phyloP scores from a whole-genome alignment of 805 yeast species.

The Candida awuae region DNA sequence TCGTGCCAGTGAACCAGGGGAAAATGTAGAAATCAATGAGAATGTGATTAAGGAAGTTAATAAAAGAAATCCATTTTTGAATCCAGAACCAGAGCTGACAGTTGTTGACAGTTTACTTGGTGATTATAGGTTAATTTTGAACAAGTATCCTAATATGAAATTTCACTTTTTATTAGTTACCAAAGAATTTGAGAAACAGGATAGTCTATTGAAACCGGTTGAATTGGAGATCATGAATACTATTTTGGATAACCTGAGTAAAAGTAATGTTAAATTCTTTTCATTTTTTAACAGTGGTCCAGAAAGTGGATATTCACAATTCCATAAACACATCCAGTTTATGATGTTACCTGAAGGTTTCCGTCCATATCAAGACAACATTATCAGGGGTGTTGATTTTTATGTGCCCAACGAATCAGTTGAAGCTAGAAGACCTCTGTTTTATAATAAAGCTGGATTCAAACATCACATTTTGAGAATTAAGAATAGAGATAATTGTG shows the following conservation, averaged over 20 bases:
- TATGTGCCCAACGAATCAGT: slow-evolving; percentile 43
- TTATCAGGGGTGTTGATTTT: slow-evolving; percentile 37
- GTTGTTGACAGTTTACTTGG: slow-evolving; percentile 45
- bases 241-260: slow-evolving; percentile 44
- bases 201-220: slow-evolving; percentile 57
- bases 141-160: slow-evolving; percentile 79
- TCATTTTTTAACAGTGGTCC: slow-evolving; percentile 88
- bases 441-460: slow-evolving; percentile 55
- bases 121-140: slow-evolving; percentile 58
- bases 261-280: slow-evolving; percentile 39
- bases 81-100: slow-evolving; percentile 70
- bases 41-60: slow-evolving; percentile 27
- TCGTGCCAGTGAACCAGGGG: slow-evolving; percentile 28
- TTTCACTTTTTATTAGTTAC: slow-evolving; percentile 78
- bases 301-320: slow-evolving; percentile 88
- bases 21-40: slow-evolving; percentile 29
- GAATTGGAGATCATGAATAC: slow-evolving; percentile 58
- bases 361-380: slow-evolving; percentile 47
- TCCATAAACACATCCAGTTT: slow-evolving; percentile 88
- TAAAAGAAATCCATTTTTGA: slow-evolving; percentile 62
- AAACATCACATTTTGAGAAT: slow-evolving; percentile 77
- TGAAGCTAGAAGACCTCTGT: slow-evolving; percentile 47
- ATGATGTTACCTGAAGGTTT: slow-evolving; percentile 59
- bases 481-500: slow-evolving; percentile 29
- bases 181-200: slow-evolving; percentile 63